Base-by-base conservation (phyloP, 768 basidiomycete genomes). In the Pleurotus citrinopileatus region DNA sequence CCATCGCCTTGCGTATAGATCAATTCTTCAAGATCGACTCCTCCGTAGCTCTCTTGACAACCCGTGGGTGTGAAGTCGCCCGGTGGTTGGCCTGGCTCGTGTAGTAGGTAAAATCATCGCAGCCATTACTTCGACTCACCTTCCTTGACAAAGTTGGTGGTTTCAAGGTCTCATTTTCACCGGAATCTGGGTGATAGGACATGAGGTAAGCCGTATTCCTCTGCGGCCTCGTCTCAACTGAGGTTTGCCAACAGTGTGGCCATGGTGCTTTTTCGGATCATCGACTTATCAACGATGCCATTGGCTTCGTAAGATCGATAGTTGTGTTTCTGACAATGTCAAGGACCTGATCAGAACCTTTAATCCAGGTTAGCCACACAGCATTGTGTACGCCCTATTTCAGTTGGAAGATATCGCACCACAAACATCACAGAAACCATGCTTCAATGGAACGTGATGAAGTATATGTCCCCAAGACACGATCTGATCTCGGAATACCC, bases 401-500 rank as follows among this genome's bases (percentile, higher is more conserved):
- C 60, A 76, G 73, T 56, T 81, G 80, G 80, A 77, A 74, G 60
- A 77, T 79, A 48, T 77, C 77, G 9, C 80, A 80, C 54, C 79
- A 80, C 60, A 71, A 75, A 27, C 79, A 81, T 60, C 78, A 81
- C 55, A 70, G 65, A 20, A 75, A 76, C 54, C 78, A 78, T 53
- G 77, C 74, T 15, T 80, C 77, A 0, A 78, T 80, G 76, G 78
- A 80, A 57, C 72, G 75, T 23, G 80, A 81, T 54, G 80, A 80
- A 53, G 77, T 79, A 2, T 86, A 84, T 57, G 78, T 86, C 13
- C 83, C 83, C 1, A 81, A 82, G 63, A 84, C 83, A 3, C 70
- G 83, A 15, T 69, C 67, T 46, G 82, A 84, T 50, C 73, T 84
- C 20, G 73, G 75, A 2, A 70, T 86, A 29, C 72, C 75, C 28